These are phyloP conservation scores for Oryza coarctata DNA, from an alignment of 176 grass and related monocot species.

Conservation along the genomic window DNA sequence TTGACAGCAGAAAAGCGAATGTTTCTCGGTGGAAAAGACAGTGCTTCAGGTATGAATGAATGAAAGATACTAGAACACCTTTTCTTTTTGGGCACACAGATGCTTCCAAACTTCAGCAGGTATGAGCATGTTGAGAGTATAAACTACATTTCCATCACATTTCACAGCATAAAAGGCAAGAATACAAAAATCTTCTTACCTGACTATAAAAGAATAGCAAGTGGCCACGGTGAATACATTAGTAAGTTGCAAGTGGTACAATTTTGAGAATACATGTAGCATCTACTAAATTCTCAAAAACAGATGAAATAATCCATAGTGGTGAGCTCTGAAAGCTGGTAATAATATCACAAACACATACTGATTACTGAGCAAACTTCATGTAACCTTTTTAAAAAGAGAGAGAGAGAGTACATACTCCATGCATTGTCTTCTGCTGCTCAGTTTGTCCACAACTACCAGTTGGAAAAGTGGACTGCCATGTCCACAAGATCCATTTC, in stretches of 20 bases:
- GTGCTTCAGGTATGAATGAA: conserved; percentile 31
- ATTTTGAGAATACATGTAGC: background rate
- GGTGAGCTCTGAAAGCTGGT: background rate
- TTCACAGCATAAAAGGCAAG: background rate
- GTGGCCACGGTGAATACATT: background rate
- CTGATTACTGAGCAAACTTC: background rate
- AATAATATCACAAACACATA: background rate
- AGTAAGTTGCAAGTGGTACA: background rate
- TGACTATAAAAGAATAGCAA: background rate
- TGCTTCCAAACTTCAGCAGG: conserved; percentile 11
- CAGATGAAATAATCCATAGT: background rate
- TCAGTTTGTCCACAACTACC: conserved; percentile 32
- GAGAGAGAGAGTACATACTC: background rate
- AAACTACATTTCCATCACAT: background rate
- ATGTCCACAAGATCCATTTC: conserved; percentile 13
- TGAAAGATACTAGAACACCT: background rate
- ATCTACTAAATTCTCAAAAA: background rate
- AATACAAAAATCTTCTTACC: background rate
- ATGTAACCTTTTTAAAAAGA: background rate
- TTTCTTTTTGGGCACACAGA: conserved; percentile 19
- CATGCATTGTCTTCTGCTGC: conserved; percentile 27
- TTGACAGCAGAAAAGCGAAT: conserved; percentile 25
- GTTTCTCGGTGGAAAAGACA: background rate
- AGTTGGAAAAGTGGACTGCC: conserved; percentile 1
- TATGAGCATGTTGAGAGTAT: background rate